phyloP scores from a whole-genome alignment of 139 green algal genomes.

The Tetradesmus obliquus region DNA sequence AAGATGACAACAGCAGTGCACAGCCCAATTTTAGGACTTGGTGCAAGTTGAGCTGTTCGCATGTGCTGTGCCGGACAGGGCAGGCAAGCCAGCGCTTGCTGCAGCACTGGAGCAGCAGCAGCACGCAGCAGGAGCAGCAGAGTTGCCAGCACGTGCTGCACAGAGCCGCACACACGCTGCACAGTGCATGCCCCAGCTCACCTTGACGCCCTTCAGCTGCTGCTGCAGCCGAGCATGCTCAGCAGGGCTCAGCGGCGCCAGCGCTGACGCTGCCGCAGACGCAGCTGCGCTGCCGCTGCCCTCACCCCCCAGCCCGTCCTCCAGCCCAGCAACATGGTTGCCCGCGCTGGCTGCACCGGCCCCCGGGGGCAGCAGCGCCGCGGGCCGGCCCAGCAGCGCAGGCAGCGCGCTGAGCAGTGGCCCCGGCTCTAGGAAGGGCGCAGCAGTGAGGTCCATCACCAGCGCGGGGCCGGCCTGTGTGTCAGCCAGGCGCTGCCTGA shows the following conservation, averaged over 20 bases:
- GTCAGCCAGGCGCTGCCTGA: constrained; percentile 42
- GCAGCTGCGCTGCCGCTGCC: neutral
- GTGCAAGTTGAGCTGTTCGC: too few relatives aligned
- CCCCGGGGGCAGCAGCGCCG: neutral
- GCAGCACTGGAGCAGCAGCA: neutral
- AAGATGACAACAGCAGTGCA: neutral
- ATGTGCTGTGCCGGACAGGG: too few relatives aligned
- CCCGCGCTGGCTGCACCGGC: neutral
- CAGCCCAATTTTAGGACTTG: too few relatives aligned
- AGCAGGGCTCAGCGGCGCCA: constrained; percentile 3
- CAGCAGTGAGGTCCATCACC: constrained; percentile 63
- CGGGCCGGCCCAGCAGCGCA: constrained; percentile 8
- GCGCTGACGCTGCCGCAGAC: neutral
- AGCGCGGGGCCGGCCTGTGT: constrained; percentile 57
- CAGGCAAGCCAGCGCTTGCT: too few relatives aligned
- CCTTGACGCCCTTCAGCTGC: constrained; percentile 25
- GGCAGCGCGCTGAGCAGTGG: constrained; percentile 47
- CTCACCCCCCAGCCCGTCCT: neutral
- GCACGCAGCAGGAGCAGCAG: neutral
- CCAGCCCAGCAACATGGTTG: neutral
- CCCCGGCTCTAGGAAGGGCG: constrained; percentile 60
- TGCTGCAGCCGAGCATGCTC: constrained; percentile 26
- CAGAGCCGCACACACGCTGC: neutral
- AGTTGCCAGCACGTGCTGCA: neutral
- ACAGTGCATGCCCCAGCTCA: neutral